phyloP scores from a whole-genome alignment of 371 early-diverging fungal species.

The Syncephalis plumigaleata region DNA sequence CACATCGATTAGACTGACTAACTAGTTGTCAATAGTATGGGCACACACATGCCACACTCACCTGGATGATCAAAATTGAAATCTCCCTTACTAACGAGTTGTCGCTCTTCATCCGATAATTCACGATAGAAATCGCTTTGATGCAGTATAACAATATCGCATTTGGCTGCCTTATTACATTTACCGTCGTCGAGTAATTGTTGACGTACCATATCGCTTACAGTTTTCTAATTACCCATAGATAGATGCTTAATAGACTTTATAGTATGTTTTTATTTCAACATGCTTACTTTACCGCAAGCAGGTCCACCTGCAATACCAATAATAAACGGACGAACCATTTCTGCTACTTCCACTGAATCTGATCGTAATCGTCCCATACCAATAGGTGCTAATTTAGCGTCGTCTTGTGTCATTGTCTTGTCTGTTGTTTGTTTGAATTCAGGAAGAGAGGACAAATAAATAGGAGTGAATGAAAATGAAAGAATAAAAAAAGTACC shows the following conservation, averaged over 20 bases:
- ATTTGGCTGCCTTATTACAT: background rate
- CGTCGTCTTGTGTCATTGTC: too few relatives aligned
- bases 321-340: background rate
- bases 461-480: too few relatives aligned
- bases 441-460: too few relatives aligned
- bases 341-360: too few relatives aligned
- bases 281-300: constrained; percentile 2
- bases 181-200: background rate
- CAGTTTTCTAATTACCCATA: background rate
- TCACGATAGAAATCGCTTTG: constrained; percentile 35
- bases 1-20: too few relatives aligned
- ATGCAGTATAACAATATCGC: constrained; percentile 19
- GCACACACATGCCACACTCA: too few relatives aligned
- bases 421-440: too few relatives aligned
- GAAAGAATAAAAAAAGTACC: too few relatives aligned
- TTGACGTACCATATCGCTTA: constrained; percentile 1
- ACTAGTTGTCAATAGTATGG: too few relatives aligned
- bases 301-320: constrained; percentile 3
- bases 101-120: constrained; percentile 20
- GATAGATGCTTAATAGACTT: background rate
- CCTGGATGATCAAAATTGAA: constrained; percentile 30
- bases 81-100: constrained; percentile 19
- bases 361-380: too few relatives aligned
- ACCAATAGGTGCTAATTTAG: too few relatives aligned
- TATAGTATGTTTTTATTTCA: background rate